A percentile compares a stretch with the other conserved stretches of the same genome.
phyloP scores from a whole-genome alignment of 2,329 filamentous ascomycete genomes.

The Talaromyces sp. region DNA sequence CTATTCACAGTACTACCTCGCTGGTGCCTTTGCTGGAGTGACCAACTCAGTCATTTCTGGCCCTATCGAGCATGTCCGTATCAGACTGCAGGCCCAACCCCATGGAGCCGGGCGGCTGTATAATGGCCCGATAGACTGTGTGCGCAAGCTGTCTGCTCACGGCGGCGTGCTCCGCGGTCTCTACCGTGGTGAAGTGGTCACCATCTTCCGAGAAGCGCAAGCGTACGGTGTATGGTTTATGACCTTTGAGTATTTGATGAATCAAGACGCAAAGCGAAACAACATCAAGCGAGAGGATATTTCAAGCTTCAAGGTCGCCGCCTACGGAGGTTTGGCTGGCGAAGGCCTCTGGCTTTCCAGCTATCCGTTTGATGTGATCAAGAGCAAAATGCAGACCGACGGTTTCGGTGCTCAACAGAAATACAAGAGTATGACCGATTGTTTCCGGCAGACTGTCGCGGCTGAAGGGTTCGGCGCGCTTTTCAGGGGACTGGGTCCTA shows the following conservation, averaged over 20 bases:
- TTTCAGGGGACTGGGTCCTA: conserved; percentile 91
- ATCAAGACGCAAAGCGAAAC: conserved; percentile 76
- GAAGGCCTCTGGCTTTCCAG: conserved; percentile 90
- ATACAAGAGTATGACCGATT: conserved; percentile 81
- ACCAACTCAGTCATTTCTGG: conserved; percentile 83
- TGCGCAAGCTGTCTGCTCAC: conserved; percentile 69
- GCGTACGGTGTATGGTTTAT: conserved; percentile 97
- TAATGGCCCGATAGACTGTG: conserved; percentile 79
- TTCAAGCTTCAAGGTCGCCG: conserved; percentile 76
- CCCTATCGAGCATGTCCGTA: conserved; percentile 95
- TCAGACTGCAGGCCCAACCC: conserved; percentile 91
- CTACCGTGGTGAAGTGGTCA: conserved; percentile 84
- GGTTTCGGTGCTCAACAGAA: conserved; percentile 69
- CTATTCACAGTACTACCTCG: conserved; percentile 81
- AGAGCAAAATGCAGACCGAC: conserved; percentile 99
- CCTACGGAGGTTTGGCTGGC: conserved; percentile 88
- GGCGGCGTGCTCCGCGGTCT: conserved; percentile 67
- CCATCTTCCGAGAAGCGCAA: conserved; percentile 80
- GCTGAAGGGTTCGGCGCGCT: conserved; percentile 76
- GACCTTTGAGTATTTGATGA: conserved; percentile 95
- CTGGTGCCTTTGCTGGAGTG: conserved; percentile 87
- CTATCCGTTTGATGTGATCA: conserved; percentile 95
- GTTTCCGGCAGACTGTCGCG: conserved; percentile 76
- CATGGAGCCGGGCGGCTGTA: conserved; percentile 78
- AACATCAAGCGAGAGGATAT: conserved; percentile 69